Base-by-base conservation (phyloP, 2,329 filamentous ascomycete genomes). In the Periconia digitata region DNA sequence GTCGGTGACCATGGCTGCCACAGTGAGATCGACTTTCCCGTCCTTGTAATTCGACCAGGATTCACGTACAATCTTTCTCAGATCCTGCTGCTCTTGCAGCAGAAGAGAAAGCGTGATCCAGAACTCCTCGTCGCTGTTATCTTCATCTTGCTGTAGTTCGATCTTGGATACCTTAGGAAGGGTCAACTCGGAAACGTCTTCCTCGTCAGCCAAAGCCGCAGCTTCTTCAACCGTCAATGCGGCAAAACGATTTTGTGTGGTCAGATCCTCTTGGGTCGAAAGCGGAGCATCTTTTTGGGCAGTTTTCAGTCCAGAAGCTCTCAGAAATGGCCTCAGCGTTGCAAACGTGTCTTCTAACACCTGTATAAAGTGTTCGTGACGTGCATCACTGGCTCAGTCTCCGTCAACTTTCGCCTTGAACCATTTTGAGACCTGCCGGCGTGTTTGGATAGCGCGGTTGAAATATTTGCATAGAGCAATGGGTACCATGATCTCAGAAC, bases 361-460 rank as follows among this genome's bases (percentile, higher is more conserved):
- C 18, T 13, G 21, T 21, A 48, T 48, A 32, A 48, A 48, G 7
- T 48, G 38, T 16, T 43, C 13, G 17, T 48, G 46, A 8, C 35
- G 46, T 24, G 22, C 16, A 22, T 48, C 24, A 29, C 38, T 49
- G 10, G 44, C 35, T 3, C 16, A n/a, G 17, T 44, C 20, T 8
- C 18, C 41, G 20, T 40, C 38, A 24, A 21, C 2, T 24, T 40
- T 40, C 3, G 21, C 18, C 15, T 40, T 40, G 38, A 21, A 40
- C 38, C 38, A 40, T 12, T 45, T 49, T 22, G 35, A 18, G 15
- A 46, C 43, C 27, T 29, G 35, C n/a, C 46, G 46, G 20, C 35
- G 46, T 27, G 40, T 41, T 12, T 44, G 46, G 21, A 49, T 49
- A 22, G 41, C 46, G 24, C 46, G 41, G 29, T 35, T 49, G 46